phyloP scores from a whole-genome alignment of 1,284 basidiomycete species.

The Rhizopogon parksii region DNA sequence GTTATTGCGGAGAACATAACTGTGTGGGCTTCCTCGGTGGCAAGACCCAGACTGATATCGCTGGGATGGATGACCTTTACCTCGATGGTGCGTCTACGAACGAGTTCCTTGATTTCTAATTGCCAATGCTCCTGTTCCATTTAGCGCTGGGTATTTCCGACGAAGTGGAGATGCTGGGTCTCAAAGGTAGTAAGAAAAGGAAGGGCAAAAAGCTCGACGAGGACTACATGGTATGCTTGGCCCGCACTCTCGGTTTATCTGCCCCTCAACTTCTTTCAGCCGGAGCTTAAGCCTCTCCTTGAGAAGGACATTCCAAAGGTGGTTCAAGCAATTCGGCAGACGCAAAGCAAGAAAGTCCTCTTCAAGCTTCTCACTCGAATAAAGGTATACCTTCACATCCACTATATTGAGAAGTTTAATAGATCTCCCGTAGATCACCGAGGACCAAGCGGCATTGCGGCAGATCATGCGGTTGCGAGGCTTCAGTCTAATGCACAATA shows the following conservation, averaged over 20 bases:
- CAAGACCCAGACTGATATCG: conserved; percentile 96
- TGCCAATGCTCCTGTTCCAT: conserved; percentile 1
- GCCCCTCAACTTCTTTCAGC: conserved; percentile 32
- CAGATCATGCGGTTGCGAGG: conserved; percentile 92
- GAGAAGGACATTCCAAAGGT: conserved; percentile 86
- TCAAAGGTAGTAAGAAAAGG: conserved; percentile 88
- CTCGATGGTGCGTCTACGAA: conserved; percentile 67
- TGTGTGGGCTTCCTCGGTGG: conserved; percentile 97
- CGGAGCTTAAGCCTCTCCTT: conserved; percentile 67
- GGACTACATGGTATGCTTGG: conserved; percentile 69
- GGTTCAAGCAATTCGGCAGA: conserved; percentile 87
- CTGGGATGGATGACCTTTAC: conserved; percentile 90
- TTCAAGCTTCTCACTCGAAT: conserved; percentile 82
- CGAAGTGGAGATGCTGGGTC: conserved; percentile 72
- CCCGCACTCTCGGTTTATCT: not conserved
- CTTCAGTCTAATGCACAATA: conserved; percentile 86
- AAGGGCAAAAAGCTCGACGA: conserved; percentile 91
- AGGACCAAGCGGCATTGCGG: conserved; percentile 72
- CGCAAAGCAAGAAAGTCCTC: conserved; percentile 78
- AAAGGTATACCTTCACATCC: conserved; percentile 41
- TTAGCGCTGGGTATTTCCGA: conserved; percentile 92
- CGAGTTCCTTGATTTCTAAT: not conserved
- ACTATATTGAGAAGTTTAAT: not conserved
- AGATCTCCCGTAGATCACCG: conserved; percentile 59
- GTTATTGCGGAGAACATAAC: conserved; percentile 94